Evolutionary conservation across 1,284 basidiomycete species (phyloP), one percentile per base, ranked within the genome.

Genomic region (Sutorius eximius): DNA sequence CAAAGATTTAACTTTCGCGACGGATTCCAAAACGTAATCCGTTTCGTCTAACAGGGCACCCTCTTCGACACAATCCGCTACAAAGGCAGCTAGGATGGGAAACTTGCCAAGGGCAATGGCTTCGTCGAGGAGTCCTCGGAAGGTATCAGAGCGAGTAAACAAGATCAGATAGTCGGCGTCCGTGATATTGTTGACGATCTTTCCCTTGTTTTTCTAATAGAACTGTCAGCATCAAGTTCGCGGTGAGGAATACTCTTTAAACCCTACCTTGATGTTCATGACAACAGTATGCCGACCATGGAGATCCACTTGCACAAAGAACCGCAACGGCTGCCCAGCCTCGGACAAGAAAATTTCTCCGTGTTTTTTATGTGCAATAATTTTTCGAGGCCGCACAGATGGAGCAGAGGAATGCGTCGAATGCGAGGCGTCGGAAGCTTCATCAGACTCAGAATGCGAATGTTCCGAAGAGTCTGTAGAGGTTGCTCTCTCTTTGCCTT

Each of bases 161-260:
- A 89, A 70, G 30, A 89, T 76, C 15, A 78, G 77, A 63, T 80
- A 86, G 60, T 85, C 79, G 5, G 87, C 86, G 16, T 74, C 71
- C 6, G 69, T 62, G n/a, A 80, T 75, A 40, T 78, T 75, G 16
- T 75, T 73, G 8, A 75, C 75, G 41, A 87, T 81, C 57, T 65
- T 75, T 13, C 87, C 87, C 8, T 83, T 85, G 55, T 84, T 75
- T 77, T 77, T 83, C 87, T 89, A 62, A 32, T 12, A 20, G 44
- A 52, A 22, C 6, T 6, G 37, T 67, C n/a, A 11, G 24, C 15
- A 47, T 52, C 18, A 33, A 44, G 10, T 34, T 38, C 27, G n/a
- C 12, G 13, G 7, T 10, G 9, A 45, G 22, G 53, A 44, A 33
- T 12, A 33, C 11, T 15, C 34, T 24, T n/a, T n/a, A 18, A 34